Conservation (phyloP, 768 basidiomycete species). For the Termitomyces sp. region DNA sequence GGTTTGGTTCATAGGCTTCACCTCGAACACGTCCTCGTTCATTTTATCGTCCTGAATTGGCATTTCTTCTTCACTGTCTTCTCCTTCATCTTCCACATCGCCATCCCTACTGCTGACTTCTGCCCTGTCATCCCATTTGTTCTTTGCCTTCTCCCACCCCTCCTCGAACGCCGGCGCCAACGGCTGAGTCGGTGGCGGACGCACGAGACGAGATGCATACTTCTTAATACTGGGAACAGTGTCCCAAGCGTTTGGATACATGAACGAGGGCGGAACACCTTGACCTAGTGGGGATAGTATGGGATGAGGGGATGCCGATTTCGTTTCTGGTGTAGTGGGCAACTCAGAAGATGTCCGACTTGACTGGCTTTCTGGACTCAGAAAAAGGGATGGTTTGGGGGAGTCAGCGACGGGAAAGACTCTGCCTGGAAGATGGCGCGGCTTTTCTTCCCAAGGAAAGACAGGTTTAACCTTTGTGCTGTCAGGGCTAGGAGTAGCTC, state of each 20-base stretch:
- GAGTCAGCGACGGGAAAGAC: conserved; percentile 67
- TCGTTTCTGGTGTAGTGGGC: conserved; percentile 31
- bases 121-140: conserved; percentile 47
- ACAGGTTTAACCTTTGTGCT: conserved; percentile 65
- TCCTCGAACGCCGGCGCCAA: conserved; percentile 48
- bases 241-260: conserved; percentile 85
- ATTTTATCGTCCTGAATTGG: conserved; percentile 21
- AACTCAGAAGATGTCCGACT: conserved; percentile 31
- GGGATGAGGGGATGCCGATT: conserved; percentile 15
- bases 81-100: conserved; percentile 74
- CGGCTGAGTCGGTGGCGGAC: conserved; percentile 37
- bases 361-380: conserved; percentile 31
- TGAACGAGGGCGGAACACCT: conserved; percentile 53
- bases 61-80: conserved; percentile 38
- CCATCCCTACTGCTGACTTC: conserved; percentile 78
- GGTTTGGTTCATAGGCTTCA: conserved; percentile 23
- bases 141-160: conserved; percentile 27
- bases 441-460: conserved; percentile 94
- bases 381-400: conserved; percentile 42
- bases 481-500: conserved; percentile 56
- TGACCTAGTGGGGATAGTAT: conserved; percentile 34
- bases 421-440: conserved; percentile 59
- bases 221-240: conserved; percentile 70
- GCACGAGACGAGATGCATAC: conserved; percentile 59
- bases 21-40: conserved; percentile 30